A percentile compares a stretch with the other conserved stretches of the same genome.
Evolutionary conservation across 306 rosid species (phyloP).

Genomic region (Lagenaria siceraria): DNA sequence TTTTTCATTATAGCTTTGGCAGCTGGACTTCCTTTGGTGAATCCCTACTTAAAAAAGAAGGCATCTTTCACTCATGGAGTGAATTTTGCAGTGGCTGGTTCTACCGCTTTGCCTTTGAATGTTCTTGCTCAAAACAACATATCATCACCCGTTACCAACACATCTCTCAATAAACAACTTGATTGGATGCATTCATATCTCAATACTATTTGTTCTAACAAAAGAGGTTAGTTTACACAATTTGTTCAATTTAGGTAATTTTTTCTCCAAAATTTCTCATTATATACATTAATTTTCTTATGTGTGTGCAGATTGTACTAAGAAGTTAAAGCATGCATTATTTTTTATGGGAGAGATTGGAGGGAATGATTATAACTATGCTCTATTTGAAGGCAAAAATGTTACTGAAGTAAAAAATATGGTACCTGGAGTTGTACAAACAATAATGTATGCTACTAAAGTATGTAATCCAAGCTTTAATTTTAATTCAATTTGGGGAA

Average conservation of each 20-base stretch:
- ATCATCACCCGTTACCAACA: background rate
- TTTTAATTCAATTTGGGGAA: background rate
- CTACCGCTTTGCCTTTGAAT: slow-evolving; percentile 6
- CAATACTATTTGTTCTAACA: background rate
- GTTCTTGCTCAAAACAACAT: slow-evolving; percentile 4
- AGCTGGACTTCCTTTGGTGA: slow-evolving; percentile 14
- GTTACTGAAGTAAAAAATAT: background rate
- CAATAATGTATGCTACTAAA: slow-evolving; percentile 6
- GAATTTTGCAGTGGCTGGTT: slow-evolving; percentile 16
- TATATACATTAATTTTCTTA: too few species aligned
- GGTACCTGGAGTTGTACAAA: slow-evolving; percentile 8
- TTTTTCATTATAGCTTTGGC: slow-evolving; percentile 2
- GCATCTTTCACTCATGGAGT: background rate
- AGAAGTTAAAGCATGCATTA: slow-evolving; percentile 6
- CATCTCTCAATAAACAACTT: slow-evolving; percentile 6
- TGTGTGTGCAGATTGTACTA: slow-evolving; percentile 4
- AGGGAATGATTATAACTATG: slow-evolving; percentile 11
- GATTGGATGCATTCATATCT: slow-evolving; percentile 14
- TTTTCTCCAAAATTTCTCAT: too few species aligned
- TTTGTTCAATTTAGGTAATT: background rate
- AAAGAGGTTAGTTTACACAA: background rate
- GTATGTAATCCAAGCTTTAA: background rate
- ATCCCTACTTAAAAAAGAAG: slow-evolving; percentile 3
- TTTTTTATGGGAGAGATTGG: slow-evolving; percentile 19
- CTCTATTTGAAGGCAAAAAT: slow-evolving; percentile 7